Conservation (phyloP, 768 basidiomycete species). For the Favolaschia claudopus region DNA sequence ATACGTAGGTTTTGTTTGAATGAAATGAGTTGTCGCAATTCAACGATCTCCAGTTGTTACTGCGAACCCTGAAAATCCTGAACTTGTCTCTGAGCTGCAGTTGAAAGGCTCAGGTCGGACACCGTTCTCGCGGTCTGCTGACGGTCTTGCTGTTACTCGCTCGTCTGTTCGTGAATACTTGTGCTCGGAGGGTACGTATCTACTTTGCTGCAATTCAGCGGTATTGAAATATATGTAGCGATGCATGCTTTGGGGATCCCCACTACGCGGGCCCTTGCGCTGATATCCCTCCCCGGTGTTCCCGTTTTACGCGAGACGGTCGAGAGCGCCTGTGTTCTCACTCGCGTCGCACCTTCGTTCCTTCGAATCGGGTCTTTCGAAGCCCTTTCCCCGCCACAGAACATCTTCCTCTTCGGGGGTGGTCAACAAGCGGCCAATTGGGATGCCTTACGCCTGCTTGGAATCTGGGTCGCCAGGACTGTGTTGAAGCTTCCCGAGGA, state of each 20-base stretch:
- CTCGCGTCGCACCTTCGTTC: constrained; percentile 89
- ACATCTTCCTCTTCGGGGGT: constrained; percentile 74
- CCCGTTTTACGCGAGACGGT: constrained; percentile 77
- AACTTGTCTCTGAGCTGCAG: constrained; percentile 81
- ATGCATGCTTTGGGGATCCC: constrained; percentile 83
- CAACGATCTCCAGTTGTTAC: constrained; percentile 66
- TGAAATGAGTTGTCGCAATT: constrained; percentile 2
- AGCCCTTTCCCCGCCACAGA: constrained; percentile 75
- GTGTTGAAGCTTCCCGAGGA: constrained; percentile 56
- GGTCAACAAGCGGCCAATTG: constrained; percentile 79
- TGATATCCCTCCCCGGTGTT: constrained; percentile 77
- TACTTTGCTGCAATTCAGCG: too few species aligned
- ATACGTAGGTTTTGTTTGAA: constrained; percentile 49
- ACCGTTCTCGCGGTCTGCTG: constrained; percentile 91
- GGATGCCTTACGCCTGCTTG: constrained; percentile 77
- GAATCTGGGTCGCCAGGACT: constrained; percentile 73
- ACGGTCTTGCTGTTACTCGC: constrained; percentile 94
- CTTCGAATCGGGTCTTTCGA: constrained; percentile 93
- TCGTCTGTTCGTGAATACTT: constrained; percentile 95
- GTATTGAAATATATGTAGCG: constrained; percentile 33
- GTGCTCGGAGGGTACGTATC: too few species aligned
- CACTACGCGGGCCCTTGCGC: constrained; percentile 85
- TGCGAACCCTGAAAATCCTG: constrained; percentile 66
- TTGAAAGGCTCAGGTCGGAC: constrained; percentile 95
- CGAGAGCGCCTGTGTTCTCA: constrained; percentile 77